Conservation (phyloP, 2,329 filamentous ascomycete genomes). For the Tolypocladium tropicale region DNA sequence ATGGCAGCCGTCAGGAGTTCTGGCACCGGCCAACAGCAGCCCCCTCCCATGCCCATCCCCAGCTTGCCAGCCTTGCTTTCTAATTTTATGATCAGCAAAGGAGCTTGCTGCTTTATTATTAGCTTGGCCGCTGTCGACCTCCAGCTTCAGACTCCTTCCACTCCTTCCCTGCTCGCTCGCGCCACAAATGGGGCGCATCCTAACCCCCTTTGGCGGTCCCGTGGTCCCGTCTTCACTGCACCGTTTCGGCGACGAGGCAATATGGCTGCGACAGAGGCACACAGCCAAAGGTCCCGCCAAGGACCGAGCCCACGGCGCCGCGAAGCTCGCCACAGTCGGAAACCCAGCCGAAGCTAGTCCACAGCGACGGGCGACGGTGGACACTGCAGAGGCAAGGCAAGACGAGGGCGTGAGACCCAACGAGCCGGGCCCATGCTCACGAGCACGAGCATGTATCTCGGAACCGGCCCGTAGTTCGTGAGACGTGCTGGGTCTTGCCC, state of each 20-base stretch:
- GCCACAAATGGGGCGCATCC: background rate
- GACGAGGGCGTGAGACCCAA: background rate
- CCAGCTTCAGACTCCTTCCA: background rate
- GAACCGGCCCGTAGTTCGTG: background rate
- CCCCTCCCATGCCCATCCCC: no score
- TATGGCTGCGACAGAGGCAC: background rate
- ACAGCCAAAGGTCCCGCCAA: background rate
- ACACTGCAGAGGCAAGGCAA: background rate
- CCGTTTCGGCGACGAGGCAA: background rate
- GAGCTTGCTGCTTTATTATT: background rate
- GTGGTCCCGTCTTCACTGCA: no score
- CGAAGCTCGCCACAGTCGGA: slow-evolving; percentile 2
- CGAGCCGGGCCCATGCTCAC: background rate
- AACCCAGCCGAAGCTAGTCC: slow-evolving; percentile 4
- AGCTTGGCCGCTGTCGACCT: background rate
- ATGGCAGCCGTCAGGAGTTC: background rate
- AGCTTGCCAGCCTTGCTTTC: slow-evolving; percentile 1
- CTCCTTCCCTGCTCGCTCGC: background rate
- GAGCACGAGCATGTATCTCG: no score
- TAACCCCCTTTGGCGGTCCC: no score
- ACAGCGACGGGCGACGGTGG: background rate
- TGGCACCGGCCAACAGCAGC: background rate
- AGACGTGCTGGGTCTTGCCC: background rate
- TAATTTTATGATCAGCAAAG: slow-evolving; percentile 1
- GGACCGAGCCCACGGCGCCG: no score